Conservation (phyloP, 164 flowering plant species). For the Protea cynaroides region DNA sequence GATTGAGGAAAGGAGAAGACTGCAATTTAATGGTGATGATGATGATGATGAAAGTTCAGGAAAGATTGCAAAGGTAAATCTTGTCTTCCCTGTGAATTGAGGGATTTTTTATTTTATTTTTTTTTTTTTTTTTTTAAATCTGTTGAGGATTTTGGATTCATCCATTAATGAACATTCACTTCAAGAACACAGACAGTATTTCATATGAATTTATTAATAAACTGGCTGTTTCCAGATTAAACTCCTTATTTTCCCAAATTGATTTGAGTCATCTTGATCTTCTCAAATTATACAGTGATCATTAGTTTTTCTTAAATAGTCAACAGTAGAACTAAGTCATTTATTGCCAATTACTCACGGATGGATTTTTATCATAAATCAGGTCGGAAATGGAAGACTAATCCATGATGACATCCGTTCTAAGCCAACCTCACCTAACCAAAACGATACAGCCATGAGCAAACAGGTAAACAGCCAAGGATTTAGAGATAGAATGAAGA, state of each 20-base stretch:
- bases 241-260: no score
- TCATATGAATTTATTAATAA: not conserved
- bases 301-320: no score
- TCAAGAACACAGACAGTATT: no score
- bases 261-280: no score
- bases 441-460: constrained; percentile 11
- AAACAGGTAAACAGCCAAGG: constrained; percentile 13
- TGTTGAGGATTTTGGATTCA: not conserved
- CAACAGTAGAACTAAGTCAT: no score
- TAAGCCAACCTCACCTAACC: constrained; percentile 18
- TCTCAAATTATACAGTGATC: no score
- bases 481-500: not conserved
- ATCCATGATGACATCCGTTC: constrained; percentile 5
- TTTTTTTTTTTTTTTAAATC: not conserved
- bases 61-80: not conserved
- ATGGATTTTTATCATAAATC: no score
- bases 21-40: constrained; percentile 5
- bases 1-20: constrained; percentile 19
- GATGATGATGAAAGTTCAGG: constrained; percentile 9
- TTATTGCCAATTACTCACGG: no score
- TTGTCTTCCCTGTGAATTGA: no score
- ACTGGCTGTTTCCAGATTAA: not conserved
- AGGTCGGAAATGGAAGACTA: constrained; percentile 11
- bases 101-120: no score
- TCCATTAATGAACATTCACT: no score